Evolutionary conservation across 805 yeast species (phyloP), one percentile per base, ranked within the genome.

Genomic region (Saccharomycopsis selenospora): DNA sequence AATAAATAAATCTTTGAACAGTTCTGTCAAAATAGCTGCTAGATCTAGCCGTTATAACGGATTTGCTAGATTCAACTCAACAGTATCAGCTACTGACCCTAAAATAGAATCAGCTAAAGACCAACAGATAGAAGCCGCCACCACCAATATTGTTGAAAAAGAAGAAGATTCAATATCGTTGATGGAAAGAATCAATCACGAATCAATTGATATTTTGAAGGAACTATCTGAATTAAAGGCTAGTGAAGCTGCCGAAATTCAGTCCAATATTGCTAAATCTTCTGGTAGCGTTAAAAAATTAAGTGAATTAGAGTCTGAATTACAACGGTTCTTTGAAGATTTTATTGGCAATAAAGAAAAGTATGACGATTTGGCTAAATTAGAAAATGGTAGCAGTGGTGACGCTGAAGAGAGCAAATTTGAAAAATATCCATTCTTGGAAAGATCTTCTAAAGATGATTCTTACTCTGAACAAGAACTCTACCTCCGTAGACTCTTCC

Each of bases 401-500:
- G 38, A 33, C 20, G 20, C 38, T 5, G 38, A 20, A 14, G 17
- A 14, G n/a, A 33, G 38, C 18, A 17, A 33, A 14, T 17, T 20
- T 26, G 25, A 53, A 14, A 61, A 63, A 38, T 82, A 72, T 62
- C 93, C 95, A 43, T 73, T 75, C 54, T 71, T 89, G 52, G 73
- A 73, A 45, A 79, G 80, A 33, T 75, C 91, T 0, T 69, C 76
- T 6, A 72, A 70, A 36, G 71, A 72, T 49, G 80, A 77, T 62
- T 79, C 90, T 36, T 90, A 86, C 64, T 75, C 95, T 1, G 66
- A 70, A 36, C 88, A 86, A 57, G 97, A 90, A 64, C 72, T 89
- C 43, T 81, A 75, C 54, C 69, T 86, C 53, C 80, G 97, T 61
- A 83, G 82, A 57, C 69, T 78, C 60, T 77, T 80, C 58, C 85